Evolutionary conservation across 169 alveolate species (phyloP).

Genomic region (Plasmodium reichenowi): DNA sequence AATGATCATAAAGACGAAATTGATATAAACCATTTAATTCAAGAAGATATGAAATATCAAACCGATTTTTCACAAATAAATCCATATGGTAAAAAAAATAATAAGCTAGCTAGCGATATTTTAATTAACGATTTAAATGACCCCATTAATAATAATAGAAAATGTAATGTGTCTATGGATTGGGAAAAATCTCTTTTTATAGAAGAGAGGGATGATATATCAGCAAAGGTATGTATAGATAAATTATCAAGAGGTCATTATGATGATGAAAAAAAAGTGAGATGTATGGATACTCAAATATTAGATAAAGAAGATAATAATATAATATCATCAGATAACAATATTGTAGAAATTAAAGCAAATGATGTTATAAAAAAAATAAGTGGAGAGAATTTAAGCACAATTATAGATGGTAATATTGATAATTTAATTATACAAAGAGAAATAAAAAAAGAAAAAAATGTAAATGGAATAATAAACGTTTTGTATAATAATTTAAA

Average conservation of each 20-base stretch:
- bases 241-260: background rate
- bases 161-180: background rate
- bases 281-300: background rate
- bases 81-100: conserved; percentile 4
- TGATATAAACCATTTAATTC: conserved; percentile 26
- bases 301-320: background rate
- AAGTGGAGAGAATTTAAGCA: conserved; percentile 44
- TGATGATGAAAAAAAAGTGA: background rate
- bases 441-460: conserved; percentile 70
- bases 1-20: conserved; percentile 16
- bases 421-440: conserved; percentile 63
- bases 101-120: conserved; percentile 33
- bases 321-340: background rate
- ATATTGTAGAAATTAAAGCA: conserved; percentile 14
- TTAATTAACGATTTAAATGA: conserved; percentile 39
- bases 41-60: conserved; percentile 27
- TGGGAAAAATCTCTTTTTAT: conserved; percentile 22
- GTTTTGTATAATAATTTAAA: conserved; percentile 57
- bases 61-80: background rate
- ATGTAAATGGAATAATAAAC: conserved; percentile 35
- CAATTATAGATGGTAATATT: conserved; percentile 70
- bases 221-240: conserved; percentile 51
- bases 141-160: background rate
- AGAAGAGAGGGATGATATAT: conserved; percentile 38
- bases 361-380: conserved; percentile 14